Evolutionary conservation across 2,329 filamentous ascomycete genomes (phyloP).

Genomic region (Colletotrichum phormii): DNA sequence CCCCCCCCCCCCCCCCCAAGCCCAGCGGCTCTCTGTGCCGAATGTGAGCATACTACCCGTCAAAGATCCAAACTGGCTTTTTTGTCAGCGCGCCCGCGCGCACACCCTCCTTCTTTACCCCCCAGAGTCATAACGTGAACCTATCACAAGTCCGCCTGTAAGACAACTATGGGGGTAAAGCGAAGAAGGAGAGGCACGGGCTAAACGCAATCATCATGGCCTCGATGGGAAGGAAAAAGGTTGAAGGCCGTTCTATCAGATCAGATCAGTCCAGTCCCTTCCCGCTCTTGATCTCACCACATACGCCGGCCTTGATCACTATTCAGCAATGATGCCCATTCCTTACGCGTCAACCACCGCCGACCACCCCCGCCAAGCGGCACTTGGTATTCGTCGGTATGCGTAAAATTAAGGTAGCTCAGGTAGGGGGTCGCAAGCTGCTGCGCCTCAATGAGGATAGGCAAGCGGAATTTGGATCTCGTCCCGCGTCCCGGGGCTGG

Average conservation of each 20-base stretch:
- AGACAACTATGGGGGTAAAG: neutral
- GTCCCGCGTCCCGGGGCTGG: neutral
- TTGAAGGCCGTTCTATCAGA: neutral
- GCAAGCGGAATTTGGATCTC: neutral
- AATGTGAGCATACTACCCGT: neutral
- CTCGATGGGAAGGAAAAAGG: no score
- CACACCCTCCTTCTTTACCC: neutral
- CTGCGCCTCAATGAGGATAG: neutral
- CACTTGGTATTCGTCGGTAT: neutral
- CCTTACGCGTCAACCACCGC: neutral
- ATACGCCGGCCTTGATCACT: neutral
- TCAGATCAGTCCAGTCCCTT: neutral
- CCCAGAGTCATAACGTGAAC: neutral
- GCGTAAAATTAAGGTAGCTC: neutral
- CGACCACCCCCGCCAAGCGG: neutral
- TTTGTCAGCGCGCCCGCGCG: neutral
- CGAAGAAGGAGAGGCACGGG: neutral
- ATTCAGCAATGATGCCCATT: neutral
- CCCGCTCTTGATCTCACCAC: neutral
- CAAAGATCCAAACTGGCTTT: neutral
- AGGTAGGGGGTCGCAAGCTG: neutral
- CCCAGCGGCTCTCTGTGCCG: neutral
- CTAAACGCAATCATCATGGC: neutral
- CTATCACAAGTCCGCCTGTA: neutral
- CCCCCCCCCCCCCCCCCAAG: no score